Evolutionary conservation across 164 flowering plant genomes (phyloP).

Genomic region (grape (Vitis vinifera)): DNA sequence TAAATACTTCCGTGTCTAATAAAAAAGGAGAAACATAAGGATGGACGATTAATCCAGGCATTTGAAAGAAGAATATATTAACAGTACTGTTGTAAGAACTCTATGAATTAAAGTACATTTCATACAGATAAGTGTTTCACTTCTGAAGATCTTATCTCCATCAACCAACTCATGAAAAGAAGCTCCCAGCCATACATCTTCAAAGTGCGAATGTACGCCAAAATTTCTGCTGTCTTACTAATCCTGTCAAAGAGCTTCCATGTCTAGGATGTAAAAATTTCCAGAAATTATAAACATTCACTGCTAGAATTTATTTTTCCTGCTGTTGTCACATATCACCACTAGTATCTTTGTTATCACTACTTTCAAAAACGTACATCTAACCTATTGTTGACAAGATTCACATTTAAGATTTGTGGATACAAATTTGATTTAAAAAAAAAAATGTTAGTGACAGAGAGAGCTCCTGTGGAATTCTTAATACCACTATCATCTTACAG

Average conservation of each 20-base stretch:
- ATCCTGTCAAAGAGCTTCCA: conserved; percentile 50
- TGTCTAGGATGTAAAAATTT: neutral
- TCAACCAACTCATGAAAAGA: conserved; percentile 70
- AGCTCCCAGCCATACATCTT: conserved; percentile 98
- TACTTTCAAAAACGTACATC: no score
- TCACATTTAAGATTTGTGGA: no score
- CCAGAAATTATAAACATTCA: neutral
- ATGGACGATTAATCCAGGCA: conserved; percentile 3
- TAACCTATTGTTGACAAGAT: no score
- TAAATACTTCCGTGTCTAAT: conserved; percentile 88
- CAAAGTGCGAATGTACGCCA: conserved; percentile 76
- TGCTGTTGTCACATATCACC: neutral
- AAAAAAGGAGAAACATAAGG: conserved; percentile 11
- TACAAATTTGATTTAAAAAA: no score
- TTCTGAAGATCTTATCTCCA: conserved; percentile 80
- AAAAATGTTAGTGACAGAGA: no score
- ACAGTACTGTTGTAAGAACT: neutral
- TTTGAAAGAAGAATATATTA: conserved; percentile 6
- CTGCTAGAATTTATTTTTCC: no score
- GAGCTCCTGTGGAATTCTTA: no score
- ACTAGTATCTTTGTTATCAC: neutral
- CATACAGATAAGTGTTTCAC: conserved; percentile 81
- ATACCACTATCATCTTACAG: no score
- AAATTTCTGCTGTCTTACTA: conserved; percentile 80
- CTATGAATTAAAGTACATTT: conserved; percentile 3